Evolutionary conservation across 495 filamentous ascomycete species (phyloP), one percentile per base, ranked within the genome.

Genomic region (Friedmanniomyces simplex): DNA sequence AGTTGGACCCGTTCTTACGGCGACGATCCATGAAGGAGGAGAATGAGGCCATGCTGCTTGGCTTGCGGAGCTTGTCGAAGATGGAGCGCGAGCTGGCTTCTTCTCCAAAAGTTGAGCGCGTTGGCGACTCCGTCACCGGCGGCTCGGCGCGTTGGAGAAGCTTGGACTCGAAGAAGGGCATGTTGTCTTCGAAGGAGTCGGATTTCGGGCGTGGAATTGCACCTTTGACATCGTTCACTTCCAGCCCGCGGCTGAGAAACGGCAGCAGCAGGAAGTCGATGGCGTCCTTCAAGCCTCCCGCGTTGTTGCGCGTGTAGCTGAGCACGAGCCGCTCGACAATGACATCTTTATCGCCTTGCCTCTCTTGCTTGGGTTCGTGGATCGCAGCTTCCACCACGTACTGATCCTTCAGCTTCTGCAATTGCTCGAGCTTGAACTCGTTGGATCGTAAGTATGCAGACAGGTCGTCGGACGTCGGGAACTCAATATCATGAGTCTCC

Each of bases 131-230:
- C 2, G 88, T 90, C 26, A 68, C 76, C 0, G 85, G 83, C 30
- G 82, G 81, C 28, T 89, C 89, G 11, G 88, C 88, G 66, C 91
- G 87, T 70, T 97, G 94, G 34, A 99, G 77, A 32, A 99, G 74
- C 73, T 96, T 96, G 0, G 90, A 93, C 69, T 96, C 86, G 70
- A 99, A 99, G 76, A 88, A 96, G 25, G 88, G 91, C 30, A 96
- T 79, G 41, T 89, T 91, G 59, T 97, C 94, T 66, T 97, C 93
- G 66, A 97, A 99, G 0, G 93, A 95, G 71, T 99, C 93, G 4
- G 93, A 96, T 75, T 97, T 96, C 50, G 93, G 94, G 46, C 91
- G 85, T 0, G 91, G 89, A 59, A 97, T 91, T 14, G 89, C 84
- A 50, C 94, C 93, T 70, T 93, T 95, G 62, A 99, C 83, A 22